Evolutionary conservation across 2,329 filamentous ascomycete genomes (phyloP).

Genomic region (Exophiala alcalophila): DNA sequence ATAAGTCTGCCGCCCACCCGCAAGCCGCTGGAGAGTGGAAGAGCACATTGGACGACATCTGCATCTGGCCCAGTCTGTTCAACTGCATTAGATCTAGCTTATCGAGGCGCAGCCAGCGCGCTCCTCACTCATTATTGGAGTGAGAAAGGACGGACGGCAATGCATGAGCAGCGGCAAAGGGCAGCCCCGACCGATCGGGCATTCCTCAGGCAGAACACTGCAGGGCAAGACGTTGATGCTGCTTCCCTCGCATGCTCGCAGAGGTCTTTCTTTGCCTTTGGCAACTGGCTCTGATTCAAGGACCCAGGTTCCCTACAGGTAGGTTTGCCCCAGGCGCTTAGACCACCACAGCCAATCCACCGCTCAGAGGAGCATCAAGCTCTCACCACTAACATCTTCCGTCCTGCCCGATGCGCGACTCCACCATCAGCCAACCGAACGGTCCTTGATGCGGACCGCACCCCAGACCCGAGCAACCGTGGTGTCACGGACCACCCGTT

Average conservation of each 20-base stretch:
- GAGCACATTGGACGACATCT: slow-evolving; percentile 7
- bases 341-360: slow-evolving; percentile 6
- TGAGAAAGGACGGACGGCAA: too few species aligned
- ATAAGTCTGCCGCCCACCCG: slow-evolving; percentile 10
- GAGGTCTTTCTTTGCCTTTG: background rate
- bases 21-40: background rate
- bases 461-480: slow-evolving; percentile 12
- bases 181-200: background rate
- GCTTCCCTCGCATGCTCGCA: too few species aligned
- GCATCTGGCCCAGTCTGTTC: background rate
- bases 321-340: background rate
- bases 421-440: slow-evolving; percentile 13
- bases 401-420: slow-evolving; percentile 1
- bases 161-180: slow-evolving; percentile 2
- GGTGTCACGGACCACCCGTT: too few species aligned
- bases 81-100: slow-evolving; percentile 12
- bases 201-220: slow-evolving; percentile 1
- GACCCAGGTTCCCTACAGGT: background rate
- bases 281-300: too few species aligned
- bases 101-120: slow-evolving; percentile 14
- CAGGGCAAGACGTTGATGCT: slow-evolving; percentile 4
- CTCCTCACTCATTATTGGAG: slow-evolving; percentile 1
- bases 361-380: slow-evolving; percentile 1
- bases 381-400: slow-evolving; percentile 1
- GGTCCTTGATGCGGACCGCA: slow-evolving; percentile 12